Percentiles rank a stretch among this genome's conserved stretches.
Conservation (phyloP, 2,329 filamentous ascomycete genomes). For the Daldinia sp. region DNA sequence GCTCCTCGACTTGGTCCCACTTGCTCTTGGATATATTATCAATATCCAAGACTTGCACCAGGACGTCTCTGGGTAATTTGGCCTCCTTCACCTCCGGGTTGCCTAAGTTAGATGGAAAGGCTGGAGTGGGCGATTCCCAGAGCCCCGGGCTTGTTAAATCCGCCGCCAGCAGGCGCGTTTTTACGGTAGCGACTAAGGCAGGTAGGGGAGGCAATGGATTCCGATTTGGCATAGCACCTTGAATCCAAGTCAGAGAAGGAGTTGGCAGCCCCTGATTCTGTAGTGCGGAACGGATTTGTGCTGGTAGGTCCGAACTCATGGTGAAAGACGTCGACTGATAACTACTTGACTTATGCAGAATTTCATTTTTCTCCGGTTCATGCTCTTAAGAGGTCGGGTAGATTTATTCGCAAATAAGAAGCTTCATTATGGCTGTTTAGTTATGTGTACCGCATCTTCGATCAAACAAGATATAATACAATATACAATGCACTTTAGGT, state of each 20-base stretch:
- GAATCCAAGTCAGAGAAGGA: conserved; percentile 67
- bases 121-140: conserved; percentile 53
- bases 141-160: conserved; percentile 73
- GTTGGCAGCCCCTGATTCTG: conserved; percentile 62
- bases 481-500: neutral
- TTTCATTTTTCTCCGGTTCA: conserved; percentile 9
- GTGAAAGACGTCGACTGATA: conserved; percentile 13
- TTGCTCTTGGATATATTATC: conserved; percentile 81
- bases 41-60: conserved; percentile 85
- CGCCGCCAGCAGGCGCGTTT: conserved; percentile 79
- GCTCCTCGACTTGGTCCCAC: conserved; percentile 87
- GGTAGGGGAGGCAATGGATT: conserved; percentile 68
- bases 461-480: neutral
- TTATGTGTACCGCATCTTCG: neutral
- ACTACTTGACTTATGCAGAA: neutral
- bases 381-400: neutral
- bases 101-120: conserved; percentile 64
- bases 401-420: neutral
- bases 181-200: conserved; percentile 79
- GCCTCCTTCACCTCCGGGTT: conserved; percentile 63
- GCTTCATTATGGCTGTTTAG: neutral
- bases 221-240: conserved; percentile 65
- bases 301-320: conserved; percentile 46
- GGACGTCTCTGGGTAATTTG: conserved; percentile 66
- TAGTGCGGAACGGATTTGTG: conserved; percentile 63